Evolutionary conservation across 2,329 filamentous ascomycete genomes (phyloP), one percentile per base, ranked within the genome.

Genomic region (Helminthosporium solani): DNA sequence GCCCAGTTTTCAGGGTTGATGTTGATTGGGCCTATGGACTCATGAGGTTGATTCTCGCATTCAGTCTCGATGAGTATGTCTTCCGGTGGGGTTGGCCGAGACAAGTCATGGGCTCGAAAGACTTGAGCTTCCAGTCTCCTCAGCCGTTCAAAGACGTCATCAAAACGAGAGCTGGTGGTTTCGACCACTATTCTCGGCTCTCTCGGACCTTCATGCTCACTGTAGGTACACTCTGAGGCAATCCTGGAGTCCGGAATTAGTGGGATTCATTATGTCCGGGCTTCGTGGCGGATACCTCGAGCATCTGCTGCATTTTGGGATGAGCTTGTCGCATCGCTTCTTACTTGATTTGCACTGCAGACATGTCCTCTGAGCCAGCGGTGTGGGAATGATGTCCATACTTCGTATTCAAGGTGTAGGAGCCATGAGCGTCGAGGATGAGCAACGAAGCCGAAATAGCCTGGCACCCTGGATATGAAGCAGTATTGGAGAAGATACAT

Each of bases 311-410:
- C 55, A 58, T 25, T 23, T 40, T 2, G 55, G 53, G 7, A 50
- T 19, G 7, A 44, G 2, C 33, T 54, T 58, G 47, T 58, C 50
- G 36, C 55, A 58, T 46, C 52, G 54, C 44, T 58, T 58, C 37
- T 58, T 58, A 40, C 46, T 52, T 15, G 46, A 20, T 36, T 56
- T 52, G 33, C 55, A 58, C 28, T 54, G 50, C 8, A 27, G 8
- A 46, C 55, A 58, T 9, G 49, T 58, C 25, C 44, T 31, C 21
- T 39, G 36, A 8, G 53, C 53, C 12, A 39, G 27, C n/a, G 33
- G 21, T 5, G 36, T 33, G 8, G 39, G 12, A n/a, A 25, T 37
- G 20, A 12, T 20, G 27, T 33, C 21, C n/a, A n/a, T n/a, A n/a
- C 30, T 47, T 41, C 45, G 45, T 51, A 20, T 42, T 27, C 21